Percentiles rank a stretch among this genome's conserved stretches.
Evolutionary conservation across 2,329 filamentous ascomycete genomes (phyloP).

Genomic region (Apiospora koreana): DNA sequence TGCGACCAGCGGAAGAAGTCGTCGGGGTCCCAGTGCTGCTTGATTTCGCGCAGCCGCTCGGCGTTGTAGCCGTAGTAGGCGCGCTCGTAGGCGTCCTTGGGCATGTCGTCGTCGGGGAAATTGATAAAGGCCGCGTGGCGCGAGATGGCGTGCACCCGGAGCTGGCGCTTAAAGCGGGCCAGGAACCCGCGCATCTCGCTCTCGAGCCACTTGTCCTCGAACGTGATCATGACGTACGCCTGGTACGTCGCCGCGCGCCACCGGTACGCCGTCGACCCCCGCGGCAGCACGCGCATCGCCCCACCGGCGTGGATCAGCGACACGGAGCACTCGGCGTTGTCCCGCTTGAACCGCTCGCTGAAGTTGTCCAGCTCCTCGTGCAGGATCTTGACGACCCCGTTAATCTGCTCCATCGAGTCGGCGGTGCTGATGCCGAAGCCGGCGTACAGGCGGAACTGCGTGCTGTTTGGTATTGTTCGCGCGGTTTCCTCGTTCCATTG

Average conservation of each 20-base stretch:
- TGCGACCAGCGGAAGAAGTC: slow-evolving; percentile 31
- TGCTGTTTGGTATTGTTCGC: slow-evolving; percentile 25
- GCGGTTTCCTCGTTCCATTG: slow-evolving; percentile 31
- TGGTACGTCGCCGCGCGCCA: slow-evolving; percentile 32
- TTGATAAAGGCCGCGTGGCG: slow-evolving; percentile 30
- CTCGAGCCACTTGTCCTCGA: slow-evolving; percentile 35
- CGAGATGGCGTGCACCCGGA: slow-evolving; percentile 24
- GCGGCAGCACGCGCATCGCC: slow-evolving; percentile 7
- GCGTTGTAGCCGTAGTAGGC: slow-evolving; percentile 34
- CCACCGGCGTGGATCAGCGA: slow-evolving; percentile 33
- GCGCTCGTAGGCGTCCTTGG: slow-evolving; percentile 20
- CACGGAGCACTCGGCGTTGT: slow-evolving; percentile 22
- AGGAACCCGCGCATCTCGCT: slow-evolving; percentile 27
- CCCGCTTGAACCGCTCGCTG: slow-evolving; percentile 7
- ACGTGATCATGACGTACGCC: slow-evolving; percentile 32
- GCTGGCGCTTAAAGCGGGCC: slow-evolving; percentile 21
- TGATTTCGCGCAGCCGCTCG: slow-evolving; percentile 25
- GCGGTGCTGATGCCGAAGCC: slow-evolving; percentile 25
- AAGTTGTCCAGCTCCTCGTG: slow-evolving; percentile 20
- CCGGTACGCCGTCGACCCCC: slow-evolving; percentile 27
- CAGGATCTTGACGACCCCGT: slow-evolving; percentile 17
- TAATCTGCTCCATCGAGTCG: slow-evolving; percentile 15
- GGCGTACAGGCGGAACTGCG: slow-evolving; percentile 27
- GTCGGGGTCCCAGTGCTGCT: slow-evolving; percentile 28
- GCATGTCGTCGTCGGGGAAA: slow-evolving; percentile 27